Evolutionary conservation across 805 yeast genomes (phyloP).

Genomic region (Candida saitoana): DNA sequence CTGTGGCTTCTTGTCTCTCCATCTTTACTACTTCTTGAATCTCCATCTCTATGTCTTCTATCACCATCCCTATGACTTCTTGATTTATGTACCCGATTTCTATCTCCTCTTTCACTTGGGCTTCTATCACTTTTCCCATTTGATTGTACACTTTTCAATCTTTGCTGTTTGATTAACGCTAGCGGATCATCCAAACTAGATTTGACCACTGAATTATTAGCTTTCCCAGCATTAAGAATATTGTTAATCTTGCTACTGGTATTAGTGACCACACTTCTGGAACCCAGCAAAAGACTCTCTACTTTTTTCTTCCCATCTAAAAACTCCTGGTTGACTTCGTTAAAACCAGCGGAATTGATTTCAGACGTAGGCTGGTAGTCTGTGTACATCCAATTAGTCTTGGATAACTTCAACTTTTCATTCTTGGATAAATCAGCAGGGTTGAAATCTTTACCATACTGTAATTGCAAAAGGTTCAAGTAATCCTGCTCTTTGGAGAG

Average conservation of each 20-base stretch:
- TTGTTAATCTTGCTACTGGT: slow-evolving; percentile 11
- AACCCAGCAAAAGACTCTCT: slow-evolving; percentile 56
- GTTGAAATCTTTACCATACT: slow-evolving; percentile 36
- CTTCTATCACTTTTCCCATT: not conserved
- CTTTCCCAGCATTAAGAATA: slow-evolving; percentile 19
- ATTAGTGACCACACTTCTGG: slow-evolving; percentile 33
- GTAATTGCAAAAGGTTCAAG: slow-evolving; percentile 48
- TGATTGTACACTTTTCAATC: slow-evolving; percentile 1
- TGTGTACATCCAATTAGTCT: slow-evolving; percentile 87
- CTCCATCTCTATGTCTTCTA: not conserved
- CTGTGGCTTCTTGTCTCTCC: not conserved
- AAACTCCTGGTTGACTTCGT: slow-evolving; percentile 31
- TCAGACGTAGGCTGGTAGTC: slow-evolving; percentile 28
- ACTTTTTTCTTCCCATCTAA: slow-evolving; percentile 28
- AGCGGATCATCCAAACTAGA: slow-evolving; percentile 46
- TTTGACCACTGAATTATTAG: not conserved
- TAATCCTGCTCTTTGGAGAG: slow-evolving; percentile 58
- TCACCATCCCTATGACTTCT: slow-evolving; percentile 7
- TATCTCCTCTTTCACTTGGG: not conserved
- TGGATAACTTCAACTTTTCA: slow-evolving; percentile 36
- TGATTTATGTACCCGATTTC: not conserved
- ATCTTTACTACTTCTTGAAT: not conserved
- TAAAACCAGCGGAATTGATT: slow-evolving; percentile 38
- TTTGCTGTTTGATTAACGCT: slow-evolving; percentile 28
- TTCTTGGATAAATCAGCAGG: slow-evolving; percentile 23